Evolutionary conservation across 495 filamentous ascomycete genomes (phyloP).

Genomic region (Cudoniella acicularis): DNA sequence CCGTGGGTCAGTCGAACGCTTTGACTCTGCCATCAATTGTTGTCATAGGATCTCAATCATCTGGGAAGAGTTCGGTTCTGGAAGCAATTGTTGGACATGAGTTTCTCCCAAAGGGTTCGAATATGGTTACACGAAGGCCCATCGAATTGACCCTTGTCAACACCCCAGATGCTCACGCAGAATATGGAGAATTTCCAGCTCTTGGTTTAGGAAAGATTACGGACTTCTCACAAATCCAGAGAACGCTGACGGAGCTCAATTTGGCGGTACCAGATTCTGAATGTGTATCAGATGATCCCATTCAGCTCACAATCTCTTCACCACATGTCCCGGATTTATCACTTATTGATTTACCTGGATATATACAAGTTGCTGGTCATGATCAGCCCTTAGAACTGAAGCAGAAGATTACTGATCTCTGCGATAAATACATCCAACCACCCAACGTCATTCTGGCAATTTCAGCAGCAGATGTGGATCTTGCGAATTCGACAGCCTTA

Average conservation of each 20-base stretch:
- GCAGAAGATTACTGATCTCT: constrained; percentile 92
- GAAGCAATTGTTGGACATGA: constrained; percentile 98
- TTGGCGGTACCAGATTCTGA: constrained; percentile 83
- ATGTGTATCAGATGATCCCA: constrained; percentile 95
- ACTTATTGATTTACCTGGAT: constrained; percentile 92
- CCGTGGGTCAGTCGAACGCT: constrained; percentile 83
- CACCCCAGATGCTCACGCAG: constrained; percentile 81
- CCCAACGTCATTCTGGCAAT: constrained; percentile 97
- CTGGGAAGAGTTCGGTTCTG: constrained; percentile 94
- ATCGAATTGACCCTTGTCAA: constrained; percentile 98
- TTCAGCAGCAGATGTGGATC: constrained; percentile 93
- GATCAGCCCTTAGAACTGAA: constrained; percentile 92
- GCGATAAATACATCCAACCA: constrained; percentile 95
- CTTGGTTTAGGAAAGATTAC: constrained; percentile 86
- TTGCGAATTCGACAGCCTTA: constrained; percentile 93
- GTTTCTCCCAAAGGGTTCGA: constrained; percentile 93
- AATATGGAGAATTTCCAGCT: constrained; percentile 96
- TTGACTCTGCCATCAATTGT: constrained; percentile 93
- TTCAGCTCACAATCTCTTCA: constrained; percentile 91
- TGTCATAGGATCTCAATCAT: constrained; percentile 97
- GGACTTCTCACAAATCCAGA: constrained; percentile 90
- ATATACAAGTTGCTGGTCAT: constrained; percentile 89
- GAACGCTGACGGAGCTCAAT: constrained; percentile 92
- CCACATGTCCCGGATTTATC: constrained; percentile 95
- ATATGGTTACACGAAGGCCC: constrained; percentile 96